phyloP scores from a whole-genome alignment of 2,329 filamentous ascomycete genomes.

The Scedosporium minutisporum region DNA sequence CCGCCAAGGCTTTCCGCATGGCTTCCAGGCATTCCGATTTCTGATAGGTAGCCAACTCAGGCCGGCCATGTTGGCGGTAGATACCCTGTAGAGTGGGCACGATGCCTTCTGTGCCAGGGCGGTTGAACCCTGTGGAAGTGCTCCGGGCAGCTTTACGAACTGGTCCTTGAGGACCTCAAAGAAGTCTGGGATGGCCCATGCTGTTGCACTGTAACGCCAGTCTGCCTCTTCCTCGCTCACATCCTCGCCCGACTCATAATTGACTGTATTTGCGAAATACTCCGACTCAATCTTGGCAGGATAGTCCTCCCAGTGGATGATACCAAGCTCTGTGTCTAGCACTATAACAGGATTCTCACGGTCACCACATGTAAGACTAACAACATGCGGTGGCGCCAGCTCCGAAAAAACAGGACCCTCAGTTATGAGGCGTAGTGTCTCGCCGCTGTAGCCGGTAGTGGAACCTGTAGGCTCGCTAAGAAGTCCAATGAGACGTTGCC shows the following conservation, averaged over 20 bases:
- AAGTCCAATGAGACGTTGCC: too few relatives aligned
- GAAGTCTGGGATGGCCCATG: slow-evolving; percentile 18
- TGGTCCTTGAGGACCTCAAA: slow-evolving; percentile 17
- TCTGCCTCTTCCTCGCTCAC: slow-evolving; percentile 10
- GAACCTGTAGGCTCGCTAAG: too few relatives aligned
- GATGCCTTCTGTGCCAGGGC: slow-evolving; percentile 5
- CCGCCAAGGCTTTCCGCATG: not conserved
- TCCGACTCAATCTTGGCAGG: slow-evolving; percentile 8
- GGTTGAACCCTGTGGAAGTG: slow-evolving; percentile 9
- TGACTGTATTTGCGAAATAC: not conserved
- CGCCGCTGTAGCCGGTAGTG: too few relatives aligned
- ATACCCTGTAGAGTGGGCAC: slow-evolving; percentile 13
- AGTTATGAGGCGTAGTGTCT: not conserved
- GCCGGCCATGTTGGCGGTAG: slow-evolving; percentile 16
- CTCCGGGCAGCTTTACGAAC: slow-evolving; percentile 14
- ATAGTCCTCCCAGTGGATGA: slow-evolving; percentile 17
- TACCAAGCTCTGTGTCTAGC: slow-evolving; percentile 18
- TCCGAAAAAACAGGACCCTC: slow-evolving; percentile 10
- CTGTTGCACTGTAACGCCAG: slow-evolving; percentile 14
- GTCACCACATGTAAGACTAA: slow-evolving; percentile 11
- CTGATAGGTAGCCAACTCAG: slow-evolving; percentile 12
- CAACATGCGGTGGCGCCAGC: slow-evolving; percentile 8
- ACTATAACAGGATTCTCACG: slow-evolving; percentile 13
- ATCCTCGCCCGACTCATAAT: slow-evolving; percentile 4
- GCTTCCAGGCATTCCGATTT: slow-evolving; percentile 16